Conservation (phyloP, 1,139 yeast species). For the Candida mesenterica region DNA sequence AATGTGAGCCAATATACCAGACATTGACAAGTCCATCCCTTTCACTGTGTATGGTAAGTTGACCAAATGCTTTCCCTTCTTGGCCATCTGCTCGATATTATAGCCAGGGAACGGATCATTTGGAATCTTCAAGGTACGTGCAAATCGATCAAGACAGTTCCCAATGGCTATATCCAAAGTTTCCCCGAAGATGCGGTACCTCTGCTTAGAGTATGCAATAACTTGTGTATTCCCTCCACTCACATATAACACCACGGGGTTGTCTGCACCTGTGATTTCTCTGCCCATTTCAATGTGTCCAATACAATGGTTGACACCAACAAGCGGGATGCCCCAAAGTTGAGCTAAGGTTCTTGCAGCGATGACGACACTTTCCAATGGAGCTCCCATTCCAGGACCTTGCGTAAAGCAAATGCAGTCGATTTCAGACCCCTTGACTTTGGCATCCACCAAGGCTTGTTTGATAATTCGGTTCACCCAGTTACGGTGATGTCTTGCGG, state of each 20-base stretch:
- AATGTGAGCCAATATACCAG: conserved; percentile 85
- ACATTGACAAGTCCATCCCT: conserved; percentile 98
- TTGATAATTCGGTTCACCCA: conserved; percentile 88
- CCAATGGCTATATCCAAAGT: conserved; percentile 97
- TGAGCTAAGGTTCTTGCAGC: conserved; percentile 87
- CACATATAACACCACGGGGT: conserved; percentile 94
- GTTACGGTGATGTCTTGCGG: conserved; percentile 93
- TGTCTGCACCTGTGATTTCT: conserved; percentile 91
- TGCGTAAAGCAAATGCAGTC: conserved; percentile 95
- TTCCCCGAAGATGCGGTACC: conserved; percentile 95
- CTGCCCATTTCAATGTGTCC: conserved; percentile 99
- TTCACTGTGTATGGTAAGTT: conserved; percentile 92
- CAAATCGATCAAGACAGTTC: conserved; percentile 93
- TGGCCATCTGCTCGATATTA: conserved; percentile 93
- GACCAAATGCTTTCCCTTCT: conserved; percentile 64
- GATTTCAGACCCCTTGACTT: conserved; percentile 54
- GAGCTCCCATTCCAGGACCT: conserved; percentile 99
- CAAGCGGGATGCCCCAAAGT: conserved; percentile 79
- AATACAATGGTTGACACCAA: conserved; percentile 95
- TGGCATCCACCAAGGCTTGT: conserved; percentile 63
- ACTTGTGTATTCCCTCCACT: conserved; percentile 99
- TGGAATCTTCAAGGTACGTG: conserved; percentile 81
- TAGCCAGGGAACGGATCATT: conserved; percentile 98
- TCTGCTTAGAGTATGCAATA: conserved; percentile 89
- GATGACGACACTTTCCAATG: conserved; percentile 86